Percentiles rank a stretch among this genome's conserved stretches.
Evolutionary conservation across 2,329 filamentous ascomycete genomes (phyloP).

Genomic region (Lithohypha guttulata): DNA sequence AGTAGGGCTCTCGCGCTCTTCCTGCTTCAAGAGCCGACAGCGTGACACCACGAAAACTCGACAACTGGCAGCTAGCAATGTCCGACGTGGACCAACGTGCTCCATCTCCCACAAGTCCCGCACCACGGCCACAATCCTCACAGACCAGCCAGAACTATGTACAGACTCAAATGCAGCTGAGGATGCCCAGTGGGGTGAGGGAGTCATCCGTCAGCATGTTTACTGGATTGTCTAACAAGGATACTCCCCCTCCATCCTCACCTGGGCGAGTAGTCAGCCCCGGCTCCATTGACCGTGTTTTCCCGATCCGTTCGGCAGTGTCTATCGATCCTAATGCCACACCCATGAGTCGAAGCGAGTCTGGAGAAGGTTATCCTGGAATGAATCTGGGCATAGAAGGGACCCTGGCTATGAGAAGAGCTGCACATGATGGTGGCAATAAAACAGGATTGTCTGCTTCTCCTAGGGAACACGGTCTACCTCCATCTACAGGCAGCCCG

Average conservation of each 20-base stretch:
- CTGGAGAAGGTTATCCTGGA: slow-evolving; percentile 13
- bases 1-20: no score
- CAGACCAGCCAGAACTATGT: slow-evolving; percentile 6
- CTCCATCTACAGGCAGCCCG: neutral
- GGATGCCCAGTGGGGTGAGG: neutral
- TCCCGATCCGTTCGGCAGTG: slow-evolving; percentile 70
- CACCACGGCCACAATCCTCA: slow-evolving; percentile 2
- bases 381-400: slow-evolving; percentile 5
- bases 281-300: slow-evolving; percentile 51
- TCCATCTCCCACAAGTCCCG: neutral
- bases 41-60: no score
- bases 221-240: slow-evolving; percentile 11
- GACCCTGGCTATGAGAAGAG: neutral
- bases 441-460: neutral
- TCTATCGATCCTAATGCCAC: slow-evolving; percentile 51
- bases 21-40: no score
- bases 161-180: neutral
- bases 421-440: neutral
- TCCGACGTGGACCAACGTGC: slow-evolving; percentile 1
- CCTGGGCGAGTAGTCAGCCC: slow-evolving; percentile 20
- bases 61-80: no score
- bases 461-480: neutral
- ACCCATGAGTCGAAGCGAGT: slow-evolving; percentile 11
- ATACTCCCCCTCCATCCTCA: slow-evolving; percentile 8
- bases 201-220: slow-evolving; percentile 19